Conservation (phyloP, 2,329 filamentous ascomycete genomes). For the Ambrosiella cleistominuta region DNA sequence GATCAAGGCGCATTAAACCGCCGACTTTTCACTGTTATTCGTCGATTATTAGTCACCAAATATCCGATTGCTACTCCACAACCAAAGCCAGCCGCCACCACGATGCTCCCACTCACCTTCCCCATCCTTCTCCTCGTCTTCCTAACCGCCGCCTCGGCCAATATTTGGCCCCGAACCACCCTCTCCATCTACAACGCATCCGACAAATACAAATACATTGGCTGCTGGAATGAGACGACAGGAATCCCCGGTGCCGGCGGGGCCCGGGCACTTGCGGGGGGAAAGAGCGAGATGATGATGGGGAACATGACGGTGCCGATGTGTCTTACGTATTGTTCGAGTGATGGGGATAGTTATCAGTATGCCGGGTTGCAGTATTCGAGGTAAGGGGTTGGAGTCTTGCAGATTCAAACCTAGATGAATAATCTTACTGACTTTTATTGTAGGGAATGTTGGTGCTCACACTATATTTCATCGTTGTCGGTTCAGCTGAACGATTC, state of each 20-base stretch:
- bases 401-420: not conserved
- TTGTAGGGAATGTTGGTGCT: constrained; percentile 42
- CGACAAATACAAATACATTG: constrained; percentile 30
- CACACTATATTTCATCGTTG: constrained; percentile 29
- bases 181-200: constrained; percentile 22
- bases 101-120: not conserved
- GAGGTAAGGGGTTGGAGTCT: constrained; percentile 19
- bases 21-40: too few species aligned
- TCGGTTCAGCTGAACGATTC: constrained; percentile 28
- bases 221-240: constrained; percentile 43
- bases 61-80: too few species aligned
- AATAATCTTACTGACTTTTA: not conserved
- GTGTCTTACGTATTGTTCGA: constrained; percentile 35
- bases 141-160: not conserved
- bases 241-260: constrained; percentile 24
- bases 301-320: constrained; percentile 33
- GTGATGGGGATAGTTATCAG: constrained; percentile 22
- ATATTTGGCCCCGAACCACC: not conserved
- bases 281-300: constrained; percentile 23
- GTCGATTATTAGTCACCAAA: too few species aligned
- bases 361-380: constrained; percentile 40
- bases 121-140: not conserved
- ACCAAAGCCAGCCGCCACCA: not conserved
- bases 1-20: too few species aligned
- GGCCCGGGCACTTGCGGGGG: constrained; percentile 30